Base-by-base conservation (phyloP, 805 yeast species). In the Wickerhamomyces sydowiorum region DNA sequence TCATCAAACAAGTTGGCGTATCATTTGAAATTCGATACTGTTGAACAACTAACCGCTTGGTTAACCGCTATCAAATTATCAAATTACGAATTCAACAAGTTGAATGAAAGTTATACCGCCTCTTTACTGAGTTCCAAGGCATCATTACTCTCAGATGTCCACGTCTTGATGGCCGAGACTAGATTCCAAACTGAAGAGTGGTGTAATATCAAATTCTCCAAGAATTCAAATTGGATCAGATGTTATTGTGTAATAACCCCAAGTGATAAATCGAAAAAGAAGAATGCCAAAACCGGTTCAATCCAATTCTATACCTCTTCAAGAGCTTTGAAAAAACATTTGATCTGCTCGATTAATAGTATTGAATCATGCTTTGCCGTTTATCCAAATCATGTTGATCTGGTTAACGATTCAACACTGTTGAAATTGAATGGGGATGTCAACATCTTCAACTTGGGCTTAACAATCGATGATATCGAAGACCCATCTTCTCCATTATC, bases 41-140 rank as follows among this genome's bases (percentile, higher is more conserved):
- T 43, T 2, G 31, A 40, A 8, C 24, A 35, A 3, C 43, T 58
- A 8, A 50, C 52, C 24, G 33, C 36, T 38, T 72, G 77, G 76
- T 62, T 75, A 17, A 62, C 78, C 1, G 74, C 80, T 3, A 56
- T 80, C 28, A 62, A 71, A 38, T 57, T 81, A 37, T 61, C 82
- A n/a, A 75, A 72, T 48, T 81, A 65, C 53, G 88, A 81, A 58
- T 72, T 65, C 50, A 67, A 69, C 17, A 71, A 75, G 37, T 63
- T 81, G 40, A 79, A 75, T 52, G 83, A 80, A 59, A 72, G 80
- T 18, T 81, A 74, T 53, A 80, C 86, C 0, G 88, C 85, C 7
- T 83, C 80, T 3, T 60, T 80, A 27, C 58, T 81, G 27, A 75
- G 83, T 8, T 60, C 76, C 8, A 78, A 76, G 49, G 87, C 82